phyloP scores from a whole-genome alignment of 108 stramenopile genomes.

The Pelagomonas calceolata region DNA sequence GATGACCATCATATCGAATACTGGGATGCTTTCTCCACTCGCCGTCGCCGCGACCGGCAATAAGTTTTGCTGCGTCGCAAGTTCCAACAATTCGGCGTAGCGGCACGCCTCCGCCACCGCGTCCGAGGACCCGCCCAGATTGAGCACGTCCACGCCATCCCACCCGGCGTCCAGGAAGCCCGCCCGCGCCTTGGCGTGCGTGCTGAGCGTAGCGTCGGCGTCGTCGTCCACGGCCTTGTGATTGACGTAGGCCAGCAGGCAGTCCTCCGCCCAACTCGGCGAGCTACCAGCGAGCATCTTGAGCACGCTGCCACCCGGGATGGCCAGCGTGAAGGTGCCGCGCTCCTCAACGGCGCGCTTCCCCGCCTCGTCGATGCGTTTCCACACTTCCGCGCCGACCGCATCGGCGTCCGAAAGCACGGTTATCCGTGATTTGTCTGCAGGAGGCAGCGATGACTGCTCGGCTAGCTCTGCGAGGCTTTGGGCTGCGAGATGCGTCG shows the following conservation, averaged over 20 bases:
- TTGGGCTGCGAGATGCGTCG: no score
- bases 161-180: conserved; percentile 53
- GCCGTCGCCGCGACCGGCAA: not conserved
- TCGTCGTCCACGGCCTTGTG: conserved; percentile 61
- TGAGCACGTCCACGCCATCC: conserved; percentile 38
- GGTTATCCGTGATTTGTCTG: no score
- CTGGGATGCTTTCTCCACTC: conserved; percentile 25
- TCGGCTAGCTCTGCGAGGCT: no score
- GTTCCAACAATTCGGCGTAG: conserved; percentile 46
- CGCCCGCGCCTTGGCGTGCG: conserved; percentile 56
- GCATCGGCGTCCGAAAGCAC: not conserved
- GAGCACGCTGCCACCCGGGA: conserved; percentile 65
- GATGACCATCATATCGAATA: conserved; percentile 63
- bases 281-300: conserved; percentile 42
- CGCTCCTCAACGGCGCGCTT: not conserved
- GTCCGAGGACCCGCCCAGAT: conserved; percentile 46
- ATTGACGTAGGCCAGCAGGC: conserved; percentile 63
- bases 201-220: conserved; percentile 44
- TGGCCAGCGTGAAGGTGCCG: conserved; percentile 50
- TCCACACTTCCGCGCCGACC: not conserved
- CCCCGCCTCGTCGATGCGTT: not conserved
- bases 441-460: no score
- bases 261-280: conserved; percentile 40
- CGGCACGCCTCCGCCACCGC: conserved; percentile 44
- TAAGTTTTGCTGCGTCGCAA: not conserved